phyloP scores from a whole-genome alignment of 2,329 filamentous ascomycete genomes.

The Fusarium devonianum region DNA sequence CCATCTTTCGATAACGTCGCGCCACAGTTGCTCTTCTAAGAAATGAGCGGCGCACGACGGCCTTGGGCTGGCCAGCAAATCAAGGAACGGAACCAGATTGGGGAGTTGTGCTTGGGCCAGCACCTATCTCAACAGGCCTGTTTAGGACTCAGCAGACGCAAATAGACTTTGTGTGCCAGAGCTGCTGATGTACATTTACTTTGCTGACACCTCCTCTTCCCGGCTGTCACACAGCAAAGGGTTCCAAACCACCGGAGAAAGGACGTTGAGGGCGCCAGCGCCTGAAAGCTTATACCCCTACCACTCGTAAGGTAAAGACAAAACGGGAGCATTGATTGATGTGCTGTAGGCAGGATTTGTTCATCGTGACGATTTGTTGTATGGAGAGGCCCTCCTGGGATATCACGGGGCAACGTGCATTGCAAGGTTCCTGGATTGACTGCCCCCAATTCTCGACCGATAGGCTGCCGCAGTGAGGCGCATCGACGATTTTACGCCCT shows the following conservation, averaged over 20 bases:
- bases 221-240: conserved; percentile 3
- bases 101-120: conserved; percentile 10
- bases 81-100: conserved; percentile 1
- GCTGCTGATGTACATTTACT: conserved; percentile 24
- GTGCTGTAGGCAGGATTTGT: not conserved
- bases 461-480: not conserved
- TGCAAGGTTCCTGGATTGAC: conserved; percentile 13
- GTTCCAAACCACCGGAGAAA: conserved; percentile 10
- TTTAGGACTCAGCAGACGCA: conserved; percentile 4
- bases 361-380: not conserved
- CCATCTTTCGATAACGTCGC: conserved; percentile 23
- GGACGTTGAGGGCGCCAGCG: conserved; percentile 26
- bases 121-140: conserved; percentile 3
- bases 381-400: not conserved
- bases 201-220: conserved; percentile 1
- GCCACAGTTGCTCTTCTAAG: conserved; percentile 24
- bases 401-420: not conserved
- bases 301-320: conserved; percentile 4
- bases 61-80: not conserved
- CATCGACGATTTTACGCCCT: not conserved
- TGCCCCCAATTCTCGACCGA: conserved; percentile 1
- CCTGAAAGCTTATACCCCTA: conserved; percentile 21
- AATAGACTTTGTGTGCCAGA: conserved; percentile 25
- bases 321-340: conserved; percentile 1
- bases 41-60: not conserved